Evolutionary conservation across 352 stramenopile species (phyloP), one percentile per base, ranked within the genome.

Genomic region (Phytopythium sindhum): DNA sequence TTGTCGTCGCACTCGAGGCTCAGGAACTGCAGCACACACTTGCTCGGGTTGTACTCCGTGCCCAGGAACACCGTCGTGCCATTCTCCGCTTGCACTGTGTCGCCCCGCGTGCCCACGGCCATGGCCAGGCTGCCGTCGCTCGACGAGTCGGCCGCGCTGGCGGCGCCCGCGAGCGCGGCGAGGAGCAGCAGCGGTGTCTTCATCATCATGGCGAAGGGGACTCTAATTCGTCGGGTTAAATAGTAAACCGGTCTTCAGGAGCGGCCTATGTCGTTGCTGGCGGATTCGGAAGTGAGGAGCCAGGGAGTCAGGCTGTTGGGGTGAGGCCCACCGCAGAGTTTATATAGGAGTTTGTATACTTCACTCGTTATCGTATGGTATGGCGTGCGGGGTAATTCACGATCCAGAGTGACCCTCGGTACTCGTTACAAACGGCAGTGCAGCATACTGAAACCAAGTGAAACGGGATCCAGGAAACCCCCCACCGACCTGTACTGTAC

Each of bases 1-100:
- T 81, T 68, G 60, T 75, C 77, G 47, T 70, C 68, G 68, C 84
- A 93, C 56, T 82, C 58, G 45, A 91, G 69, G 31, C 75, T 88
- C 57, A 74, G 60, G 62, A 90, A 91, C 69, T 93, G 84, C 33
- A 91, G 74, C 58, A 80, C 51, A 57, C 84, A 93, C 69, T 78
- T 80, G 60, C 64, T 45, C 11, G 79, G 77, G 68, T 89, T 87
- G 80, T 89, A 91, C 65, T 89, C 80, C 2, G 80, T 90, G 57
- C 74, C 79, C 31, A 82, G 64, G 66, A 88, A 90, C 37, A 74
- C 64, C 12, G 83, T 89, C 35, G 80, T 78, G 51, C 67, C 80
- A 60, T 52, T 67, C 33, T 63, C 80, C 10, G 77, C 67, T 64
- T 81, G 75, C 12, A 89, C 78, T 15, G 72, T 85, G 41, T 74